Percentiles rank a stretch among this genome's conserved stretches.
phyloP scores from a whole-genome alignment of 352 stramenopile genomes.

The Pythium sukuiense region DNA sequence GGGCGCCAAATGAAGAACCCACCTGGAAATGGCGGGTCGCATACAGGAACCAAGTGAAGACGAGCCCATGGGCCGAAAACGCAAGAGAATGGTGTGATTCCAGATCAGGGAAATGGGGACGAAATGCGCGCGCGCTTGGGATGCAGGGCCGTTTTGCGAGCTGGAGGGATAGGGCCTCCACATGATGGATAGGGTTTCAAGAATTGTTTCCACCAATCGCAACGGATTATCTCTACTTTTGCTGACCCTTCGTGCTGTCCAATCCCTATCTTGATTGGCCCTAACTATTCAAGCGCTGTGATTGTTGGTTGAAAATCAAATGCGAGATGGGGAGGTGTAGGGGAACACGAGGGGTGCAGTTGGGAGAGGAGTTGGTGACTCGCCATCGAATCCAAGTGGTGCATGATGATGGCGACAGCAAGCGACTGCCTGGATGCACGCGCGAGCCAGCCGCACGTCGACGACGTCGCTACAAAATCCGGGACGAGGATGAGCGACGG shows the following conservation, averaged over 20 bases:
- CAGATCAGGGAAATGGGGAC: slow-evolving; percentile 13
- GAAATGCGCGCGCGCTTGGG: slow-evolving; percentile 8
- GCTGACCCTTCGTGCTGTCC: not conserved
- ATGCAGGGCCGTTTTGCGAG: slow-evolving; percentile 2
- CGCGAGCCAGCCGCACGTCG: slow-evolving; percentile 10
- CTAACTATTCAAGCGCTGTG: not conserved
- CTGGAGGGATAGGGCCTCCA: not conserved
- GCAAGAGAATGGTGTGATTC: not conserved
- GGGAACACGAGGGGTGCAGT: not conserved
- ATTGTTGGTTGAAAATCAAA: not conserved
- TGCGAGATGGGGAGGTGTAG: not conserved
- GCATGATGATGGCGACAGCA: slow-evolving; percentile 20
- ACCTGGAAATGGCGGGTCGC: not conserved
- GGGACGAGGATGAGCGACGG: slow-evolving; percentile 26
- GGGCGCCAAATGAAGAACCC: slow-evolving; percentile 8
- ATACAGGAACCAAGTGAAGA: slow-evolving; percentile 13
- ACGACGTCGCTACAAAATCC: slow-evolving; percentile 23
- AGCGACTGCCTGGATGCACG: not conserved
- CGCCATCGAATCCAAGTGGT: not conserved
- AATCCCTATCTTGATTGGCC: not conserved
- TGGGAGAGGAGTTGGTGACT: not conserved
- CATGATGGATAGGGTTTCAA: not conserved
- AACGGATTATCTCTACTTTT: not conserved
- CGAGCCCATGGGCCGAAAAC: slow-evolving; percentile 4
- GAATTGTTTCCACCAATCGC: not conserved